phyloP scores from a whole-genome alignment of 768 basidiomycete species.

The Sporobolomyces phaffii region DNA sequence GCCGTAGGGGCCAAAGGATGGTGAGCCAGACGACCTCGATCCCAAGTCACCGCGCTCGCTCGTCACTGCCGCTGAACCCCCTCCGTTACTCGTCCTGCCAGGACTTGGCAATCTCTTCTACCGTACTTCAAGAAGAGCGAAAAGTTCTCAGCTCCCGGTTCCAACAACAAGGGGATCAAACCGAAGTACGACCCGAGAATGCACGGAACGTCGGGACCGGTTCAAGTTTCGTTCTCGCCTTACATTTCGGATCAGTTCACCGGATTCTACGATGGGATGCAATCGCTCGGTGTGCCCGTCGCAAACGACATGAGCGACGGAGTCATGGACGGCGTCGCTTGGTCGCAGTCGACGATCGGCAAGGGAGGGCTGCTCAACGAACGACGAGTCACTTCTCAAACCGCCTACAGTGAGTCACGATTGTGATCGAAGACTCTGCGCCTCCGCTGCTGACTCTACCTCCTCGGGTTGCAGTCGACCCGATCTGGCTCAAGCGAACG shows the following conservation, averaged over 20 bases:
- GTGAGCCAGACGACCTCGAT: too few relatives aligned
- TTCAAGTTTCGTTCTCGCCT: constrained; percentile 10
- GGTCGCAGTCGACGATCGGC: constrained; percentile 11
- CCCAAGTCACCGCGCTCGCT: too few relatives aligned
- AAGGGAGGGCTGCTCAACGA: constrained; percentile 3
- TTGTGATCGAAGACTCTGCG: neutral
- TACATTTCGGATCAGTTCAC: constrained; percentile 19
- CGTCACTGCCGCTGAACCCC: too few relatives aligned
- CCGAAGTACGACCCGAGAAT: constrained; percentile 5
- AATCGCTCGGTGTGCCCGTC: neutral
- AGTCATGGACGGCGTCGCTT: neutral
- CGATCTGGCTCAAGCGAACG: constrained; percentile 3
- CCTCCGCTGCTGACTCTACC: neutral
- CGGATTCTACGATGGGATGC: constrained; percentile 14
- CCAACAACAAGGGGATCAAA: neutral
- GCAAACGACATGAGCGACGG: constrained; percentile 17
- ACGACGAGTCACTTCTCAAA: constrained; percentile 12
- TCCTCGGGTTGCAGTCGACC: constrained; percentile 9
- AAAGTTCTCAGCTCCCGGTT: constrained; percentile 8
- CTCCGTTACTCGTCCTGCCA: neutral
- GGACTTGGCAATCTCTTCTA: constrained; percentile 6
- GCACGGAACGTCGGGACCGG: neutral
- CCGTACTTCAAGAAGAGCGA: constrained; percentile 20
- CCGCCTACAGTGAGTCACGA: constrained; percentile 22
- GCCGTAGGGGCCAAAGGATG: constrained; percentile 11